These are phyloP conservation scores for Lecanicillium sp. DNA, from an alignment of 2,329 filamentous ascomycete genomes.

Conservation along the genomic window DNA sequence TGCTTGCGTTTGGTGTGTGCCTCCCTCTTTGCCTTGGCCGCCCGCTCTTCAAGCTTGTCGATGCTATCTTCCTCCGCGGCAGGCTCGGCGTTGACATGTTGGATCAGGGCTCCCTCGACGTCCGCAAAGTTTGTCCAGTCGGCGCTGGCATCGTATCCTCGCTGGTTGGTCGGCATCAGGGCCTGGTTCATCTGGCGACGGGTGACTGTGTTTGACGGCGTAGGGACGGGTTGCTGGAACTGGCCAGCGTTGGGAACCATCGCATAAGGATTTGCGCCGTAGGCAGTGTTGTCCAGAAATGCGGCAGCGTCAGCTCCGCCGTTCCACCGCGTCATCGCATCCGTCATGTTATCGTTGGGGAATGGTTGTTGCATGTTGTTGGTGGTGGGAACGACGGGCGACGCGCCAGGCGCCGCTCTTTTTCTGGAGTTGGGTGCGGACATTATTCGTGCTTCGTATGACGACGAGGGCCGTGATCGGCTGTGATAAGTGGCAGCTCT, in stretches of 20 bases:
- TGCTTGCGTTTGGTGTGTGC: conserved; percentile 87
- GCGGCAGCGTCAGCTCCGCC: conserved; percentile 30
- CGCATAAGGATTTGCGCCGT: conserved; percentile 31
- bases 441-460: conserved; percentile 26
- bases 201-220: conserved; percentile 46
- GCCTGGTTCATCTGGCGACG: conserved; percentile 46
- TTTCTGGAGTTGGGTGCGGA: conserved; percentile 55
- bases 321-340: conserved; percentile 43
- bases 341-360: conserved; percentile 39
- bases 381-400: conserved; percentile 53
- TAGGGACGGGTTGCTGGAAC: conserved; percentile 25
- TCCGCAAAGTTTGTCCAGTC: conserved; percentile 42
- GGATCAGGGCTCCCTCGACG: conserved; percentile 29
- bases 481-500: background rate
- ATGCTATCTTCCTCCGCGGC: conserved; percentile 60
- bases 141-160: conserved; percentile 32
- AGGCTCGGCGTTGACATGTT: conserved; percentile 30
- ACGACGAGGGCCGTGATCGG: background rate
- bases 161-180: conserved; percentile 39
- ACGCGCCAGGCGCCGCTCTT: conserved; percentile 65
- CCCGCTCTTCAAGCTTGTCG: conserved; percentile 72
- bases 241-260: conserved; percentile 33
- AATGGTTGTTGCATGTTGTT: conserved; percentile 45
- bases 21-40: conserved; percentile 76
- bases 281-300: conserved; percentile 31